Conservation (phyloP, 75 land plant genomes). For the Sequoiadendron giganteum region DNA sequence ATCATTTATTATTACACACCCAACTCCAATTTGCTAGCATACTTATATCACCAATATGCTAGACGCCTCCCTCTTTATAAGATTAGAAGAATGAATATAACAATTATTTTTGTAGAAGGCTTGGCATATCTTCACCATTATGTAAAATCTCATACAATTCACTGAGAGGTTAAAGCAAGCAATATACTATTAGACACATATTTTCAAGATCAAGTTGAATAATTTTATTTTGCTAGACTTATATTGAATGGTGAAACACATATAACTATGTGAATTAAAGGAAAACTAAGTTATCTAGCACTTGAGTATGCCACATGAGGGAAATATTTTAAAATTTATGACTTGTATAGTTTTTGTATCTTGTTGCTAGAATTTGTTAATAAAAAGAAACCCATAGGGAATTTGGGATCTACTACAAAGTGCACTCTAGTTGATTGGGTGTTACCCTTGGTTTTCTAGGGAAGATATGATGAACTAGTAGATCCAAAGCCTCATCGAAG, state of each 20-base stretch:
- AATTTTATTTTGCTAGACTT: slow-evolving; percentile 90
- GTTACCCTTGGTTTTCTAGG: slow-evolving; percentile 39
- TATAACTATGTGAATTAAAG: slow-evolving; percentile 77
- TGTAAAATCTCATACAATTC: no score
- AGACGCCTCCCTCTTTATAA: no score
- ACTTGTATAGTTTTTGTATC: slow-evolving; percentile 87
- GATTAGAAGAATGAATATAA: no score
- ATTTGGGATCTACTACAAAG: slow-evolving; percentile 25
- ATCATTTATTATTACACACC: no score
- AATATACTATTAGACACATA: no score
- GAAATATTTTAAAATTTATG: slow-evolving; percentile 74
- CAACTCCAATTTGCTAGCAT: no score
- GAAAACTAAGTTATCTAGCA: slow-evolving; percentile 80
- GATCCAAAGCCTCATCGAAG: slow-evolving; percentile 61
- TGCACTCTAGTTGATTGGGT: slow-evolving; percentile 69
- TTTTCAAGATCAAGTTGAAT: slow-evolving; percentile 54
- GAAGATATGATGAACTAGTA: slow-evolving; percentile 45
- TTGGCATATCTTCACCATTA: no score
- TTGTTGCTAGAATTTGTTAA: slow-evolving; percentile 68
- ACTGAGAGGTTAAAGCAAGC: no score
- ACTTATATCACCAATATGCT: no score
- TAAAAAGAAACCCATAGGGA: slow-evolving; percentile 66
- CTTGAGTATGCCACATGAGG: slow-evolving; percentile 89
- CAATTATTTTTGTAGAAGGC: no score
- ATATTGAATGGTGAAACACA: slow-evolving; percentile 77